Evolutionary conservation across 352 stramenopile species (phyloP).

Genomic region (Globisporangium okanoganense): DNA sequence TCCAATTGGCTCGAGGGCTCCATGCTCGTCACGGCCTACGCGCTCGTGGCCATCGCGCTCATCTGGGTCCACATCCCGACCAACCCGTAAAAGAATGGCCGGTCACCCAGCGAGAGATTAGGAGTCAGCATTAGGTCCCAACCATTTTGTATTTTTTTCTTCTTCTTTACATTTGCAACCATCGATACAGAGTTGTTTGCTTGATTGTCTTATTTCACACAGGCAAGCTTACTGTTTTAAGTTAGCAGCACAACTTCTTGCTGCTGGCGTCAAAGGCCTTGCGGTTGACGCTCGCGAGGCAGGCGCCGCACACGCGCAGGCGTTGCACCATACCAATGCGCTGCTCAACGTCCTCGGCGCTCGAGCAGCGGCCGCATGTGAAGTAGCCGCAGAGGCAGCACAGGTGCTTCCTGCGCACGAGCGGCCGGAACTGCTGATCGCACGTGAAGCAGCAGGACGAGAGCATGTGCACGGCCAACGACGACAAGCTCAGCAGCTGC

Average conservation of each 20-base stretch:
- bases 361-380: constrained; percentile 34
- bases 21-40: constrained; percentile 90
- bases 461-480: constrained; percentile 6
- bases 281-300: constrained; percentile 22
- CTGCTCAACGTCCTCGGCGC: constrained; percentile 32
- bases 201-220: constrained; percentile 15
- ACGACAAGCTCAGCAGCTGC: constrained; percentile 2
- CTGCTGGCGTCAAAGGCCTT: not conserved
- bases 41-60: constrained; percentile 83
- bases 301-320: constrained; percentile 36
- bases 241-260: not conserved
- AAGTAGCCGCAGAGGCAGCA: constrained; percentile 44
- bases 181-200: not conserved
- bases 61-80: constrained; percentile 74
- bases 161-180: not conserved
- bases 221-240: not conserved
- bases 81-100: constrained; percentile 9
- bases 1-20: constrained; percentile 92
- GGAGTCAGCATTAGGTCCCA: too few species aligned
- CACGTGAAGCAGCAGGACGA: constrained; percentile 18
- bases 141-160: too few species aligned
- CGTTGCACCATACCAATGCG: constrained; percentile 38
- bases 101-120: not conserved
- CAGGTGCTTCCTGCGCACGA: constrained; percentile 25
- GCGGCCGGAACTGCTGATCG: constrained; percentile 14